A percentile compares a stretch with the other conserved stretches of the same genome.
Evolutionary conservation across 495 filamentous ascomycete species (phyloP).

Genomic region (Apodospora peruviana): DNA sequence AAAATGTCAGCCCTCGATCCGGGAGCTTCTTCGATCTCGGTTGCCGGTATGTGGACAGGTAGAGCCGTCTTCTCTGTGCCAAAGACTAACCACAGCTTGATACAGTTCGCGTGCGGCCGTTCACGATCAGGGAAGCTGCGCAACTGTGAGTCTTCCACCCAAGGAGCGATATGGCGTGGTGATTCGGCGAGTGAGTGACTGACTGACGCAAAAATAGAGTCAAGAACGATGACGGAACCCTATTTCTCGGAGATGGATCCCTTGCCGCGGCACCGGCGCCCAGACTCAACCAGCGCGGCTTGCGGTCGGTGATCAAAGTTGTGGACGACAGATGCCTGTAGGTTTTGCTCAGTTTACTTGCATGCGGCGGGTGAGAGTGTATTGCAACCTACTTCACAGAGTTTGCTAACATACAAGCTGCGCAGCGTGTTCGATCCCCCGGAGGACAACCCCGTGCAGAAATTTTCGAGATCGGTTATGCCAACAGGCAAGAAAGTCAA

Average conservation of each 20-base stretch:
- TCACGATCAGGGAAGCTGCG: constrained; percentile 72
- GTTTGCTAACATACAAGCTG: neutral
- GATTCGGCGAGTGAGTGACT: neutral
- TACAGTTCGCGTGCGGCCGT: constrained; percentile 85
- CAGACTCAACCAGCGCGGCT: constrained; percentile 78
- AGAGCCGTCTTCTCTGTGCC: neutral
- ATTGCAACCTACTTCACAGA: neutral
- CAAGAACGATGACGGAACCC: constrained; percentile 74
- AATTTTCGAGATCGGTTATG: constrained; percentile 77
- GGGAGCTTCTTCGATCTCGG: constrained; percentile 51
- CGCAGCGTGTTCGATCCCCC: constrained; percentile 96
- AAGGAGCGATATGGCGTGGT: neutral
- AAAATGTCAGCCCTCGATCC: constrained; percentile 27
- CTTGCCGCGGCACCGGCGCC: constrained; percentile 77
- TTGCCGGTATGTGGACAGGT: constrained; percentile 42
- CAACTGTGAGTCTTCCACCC: constrained; percentile 45
- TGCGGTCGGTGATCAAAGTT: constrained; percentile 89
- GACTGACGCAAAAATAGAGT: constrained; percentile 39
- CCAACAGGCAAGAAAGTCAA: constrained; percentile 86
- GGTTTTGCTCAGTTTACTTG: constrained; percentile 33
- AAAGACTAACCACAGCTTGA: constrained; percentile 1
- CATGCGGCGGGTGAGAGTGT: neutral
- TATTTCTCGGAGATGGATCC: constrained; percentile 94
- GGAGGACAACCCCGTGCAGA: constrained; percentile 92
- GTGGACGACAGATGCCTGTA: constrained; percentile 95